Evolutionary conservation across 306 rosid species (phyloP), one percentile per base, ranked within the genome.

Genomic region (Albizia julibrissin): DNA sequence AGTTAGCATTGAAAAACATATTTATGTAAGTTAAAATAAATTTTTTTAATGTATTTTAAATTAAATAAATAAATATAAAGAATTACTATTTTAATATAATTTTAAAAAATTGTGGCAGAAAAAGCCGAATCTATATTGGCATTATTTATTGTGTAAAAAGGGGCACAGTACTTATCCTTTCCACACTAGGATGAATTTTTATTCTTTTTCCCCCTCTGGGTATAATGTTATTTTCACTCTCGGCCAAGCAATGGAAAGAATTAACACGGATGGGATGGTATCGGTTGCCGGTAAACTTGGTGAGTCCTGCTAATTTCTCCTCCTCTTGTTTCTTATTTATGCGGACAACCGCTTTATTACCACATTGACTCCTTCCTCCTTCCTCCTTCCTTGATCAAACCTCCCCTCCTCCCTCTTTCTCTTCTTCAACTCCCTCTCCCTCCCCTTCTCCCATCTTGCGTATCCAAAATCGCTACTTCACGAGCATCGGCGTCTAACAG

Each of bases 281-380:
- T 29, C 82, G 91, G 97, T 91, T 83, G 34, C 86, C 85, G 88
- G 95, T 89, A 70, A 89, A n/a, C 42, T 40, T 58, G 82, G 87
- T 27, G 29, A 66, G 89, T 80, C 87, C 81, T 81, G 81, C 82
- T 81, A 78, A 83, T 65, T 79, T 86, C 76, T 79, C 87, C 82
- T 82, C 86, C 90, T 82, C 86, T 73, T 79, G 76, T 88, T 84
- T 83, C 79, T 83, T 72, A 79, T 80, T 74, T 27, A 75, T 58
- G 74, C 78, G 58, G 75, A 74, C 89, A 79, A 81, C 91, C 89
- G 90, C 92, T 86, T 82, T 86, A 89, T 85, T 82, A 83, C 86
- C 22, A 1, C 34, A 31, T 74, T 73, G 84, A 83, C 79, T 65
- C 69, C 81, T 76, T 81, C 83, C 27, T 16, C 43, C 10, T 12